phyloP scores from a whole-genome alignment of 345 rosid genomes.

The Gynandropsis gynandra region DNA sequence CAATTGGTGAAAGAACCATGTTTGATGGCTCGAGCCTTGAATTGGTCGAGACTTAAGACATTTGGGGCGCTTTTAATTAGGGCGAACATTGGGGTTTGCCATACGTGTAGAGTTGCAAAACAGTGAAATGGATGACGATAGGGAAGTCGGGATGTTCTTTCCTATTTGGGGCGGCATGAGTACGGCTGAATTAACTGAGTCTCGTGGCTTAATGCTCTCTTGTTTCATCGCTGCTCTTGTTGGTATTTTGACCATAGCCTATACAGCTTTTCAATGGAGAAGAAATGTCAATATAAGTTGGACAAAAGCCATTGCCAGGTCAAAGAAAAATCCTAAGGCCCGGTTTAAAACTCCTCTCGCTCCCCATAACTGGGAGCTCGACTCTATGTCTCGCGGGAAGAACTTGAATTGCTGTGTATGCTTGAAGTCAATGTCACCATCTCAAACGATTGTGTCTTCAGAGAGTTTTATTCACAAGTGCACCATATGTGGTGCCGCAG shows the following conservation, averaged over 20 bases:
- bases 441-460: conserved; percentile 51
- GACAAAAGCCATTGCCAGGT: conserved; percentile 89
- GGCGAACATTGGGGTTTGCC: background rate
- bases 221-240: conserved; percentile 64
- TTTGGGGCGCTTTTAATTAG: conserved; percentile 5
- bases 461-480: conserved; percentile 61
- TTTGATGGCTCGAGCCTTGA: conserved; percentile 8
- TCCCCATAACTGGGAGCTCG: conserved; percentile 65
- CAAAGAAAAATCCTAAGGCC: conserved; percentile 86
- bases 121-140: conserved; percentile 54
- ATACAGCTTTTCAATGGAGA: conserved; percentile 93
- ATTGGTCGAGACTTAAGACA: conserved; percentile 11
- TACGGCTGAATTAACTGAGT: conserved; percentile 43
- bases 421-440: conserved; percentile 61
- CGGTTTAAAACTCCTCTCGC: conserved; percentile 61
- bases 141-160: conserved; percentile 41
- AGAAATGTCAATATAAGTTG: conserved; percentile 87
- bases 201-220: conserved; percentile 52
- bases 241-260: conserved; percentile 79
- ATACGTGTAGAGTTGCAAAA: conserved; percentile 7
- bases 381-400: conserved; percentile 67
- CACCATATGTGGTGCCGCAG: conserved; percentile 70
- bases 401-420: conserved; percentile 84
- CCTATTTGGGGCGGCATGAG: conserved; percentile 45
- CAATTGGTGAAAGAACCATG: background rate